Evolutionary conservation across 148 eudicot genomes (phyloP), one percentile per base, ranked within the genome.

Genomic region (Hydrangea macrophylla): DNA sequence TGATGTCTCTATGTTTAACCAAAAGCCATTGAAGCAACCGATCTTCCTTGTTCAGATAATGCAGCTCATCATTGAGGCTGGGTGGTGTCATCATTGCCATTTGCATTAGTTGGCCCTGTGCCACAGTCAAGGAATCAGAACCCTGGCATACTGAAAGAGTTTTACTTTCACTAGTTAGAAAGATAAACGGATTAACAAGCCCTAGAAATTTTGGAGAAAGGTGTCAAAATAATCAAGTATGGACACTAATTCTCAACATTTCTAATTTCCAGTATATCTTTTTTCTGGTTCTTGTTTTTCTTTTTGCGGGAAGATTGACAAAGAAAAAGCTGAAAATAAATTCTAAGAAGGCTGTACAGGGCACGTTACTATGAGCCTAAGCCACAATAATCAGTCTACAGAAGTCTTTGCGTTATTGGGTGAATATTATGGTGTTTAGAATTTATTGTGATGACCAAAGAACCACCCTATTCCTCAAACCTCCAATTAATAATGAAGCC

Each of bases 11-110:
- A 70, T 85, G 85, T 84, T 90, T 94, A 57, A 94, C 82, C 75
- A 94, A 72, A 63, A 90, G 84, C 97, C 98, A 94, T 45, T 97
- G 87, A 32, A 94, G 72, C 68, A 94, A 75, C 57, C 97, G 84
- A 73, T 94, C 98, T 77, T 94, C 98, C 76, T 88, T 90, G 86
- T 90, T 94, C 74, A 90, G 72, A 74, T 94, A 90, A 28, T 80
- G 92, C 58, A 94, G 85, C 88, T 90, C 98, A 55, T 80, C 70
- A 79, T 90, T 90, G 44, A 94, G 75, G 71, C 72, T 90, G 59
- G 98, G 98, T 11, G 96, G 90, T 24, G 97, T 82, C 98, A 94
- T 88, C 92, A 90, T 86, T 37, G 97, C 88, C 97, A 94, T 86
- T 73, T 94, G 97, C 88, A 86, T 76, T 44, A 94, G 81, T 68